Evolutionary conservation across 441 rosid genomes (phyloP).

Genomic region (Pelargonium myrrhifolium): DNA sequence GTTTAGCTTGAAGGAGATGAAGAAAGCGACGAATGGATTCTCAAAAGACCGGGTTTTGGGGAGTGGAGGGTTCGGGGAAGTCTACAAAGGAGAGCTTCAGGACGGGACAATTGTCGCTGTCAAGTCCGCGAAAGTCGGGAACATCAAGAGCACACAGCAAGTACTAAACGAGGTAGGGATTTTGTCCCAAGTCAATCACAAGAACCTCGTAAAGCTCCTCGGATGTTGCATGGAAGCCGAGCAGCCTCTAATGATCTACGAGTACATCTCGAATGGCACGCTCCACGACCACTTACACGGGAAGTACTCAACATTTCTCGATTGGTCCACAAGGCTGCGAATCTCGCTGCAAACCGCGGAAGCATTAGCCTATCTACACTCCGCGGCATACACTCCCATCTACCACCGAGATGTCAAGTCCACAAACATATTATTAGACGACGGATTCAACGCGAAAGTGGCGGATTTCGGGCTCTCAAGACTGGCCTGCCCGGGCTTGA

Average conservation of each 20-base stretch:
- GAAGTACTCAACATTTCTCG: slow-evolving; percentile 32
- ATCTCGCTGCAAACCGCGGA: slow-evolving; percentile 59
- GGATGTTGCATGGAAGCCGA: slow-evolving; percentile 69
- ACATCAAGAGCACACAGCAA: slow-evolving; percentile 56
- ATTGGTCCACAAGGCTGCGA: slow-evolving; percentile 48
- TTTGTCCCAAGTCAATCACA: slow-evolving; percentile 70
- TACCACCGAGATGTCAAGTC: slow-evolving; percentile 75
- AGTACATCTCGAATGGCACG: slow-evolving; percentile 68
- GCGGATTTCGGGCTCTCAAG: slow-evolving; percentile 70
- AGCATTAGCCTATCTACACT: slow-evolving; percentile 64
- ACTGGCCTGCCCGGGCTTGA: slow-evolving; percentile 47
- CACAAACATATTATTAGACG: slow-evolving; percentile 53
- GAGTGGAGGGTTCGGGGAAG: slow-evolving; percentile 70
- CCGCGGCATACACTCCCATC: slow-evolving; percentile 47
- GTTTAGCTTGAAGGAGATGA: slow-evolving; percentile 48
- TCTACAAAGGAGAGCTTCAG: slow-evolving; percentile 56
- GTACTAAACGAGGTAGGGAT: slow-evolving; percentile 72
- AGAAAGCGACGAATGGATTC: slow-evolving; percentile 61
- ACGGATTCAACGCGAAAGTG: slow-evolving; percentile 49
- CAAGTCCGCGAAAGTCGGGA: slow-evolving; percentile 60
- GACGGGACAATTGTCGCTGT: slow-evolving; percentile 63
- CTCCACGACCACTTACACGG: slow-evolving; percentile 57
- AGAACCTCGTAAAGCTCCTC: slow-evolving; percentile 53
- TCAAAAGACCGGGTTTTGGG: slow-evolving; percentile 52
- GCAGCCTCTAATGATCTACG: slow-evolving; percentile 55